Conservation (phyloP, 2,329 filamentous ascomycete species). For the Phialophora verrucosa region DNA sequence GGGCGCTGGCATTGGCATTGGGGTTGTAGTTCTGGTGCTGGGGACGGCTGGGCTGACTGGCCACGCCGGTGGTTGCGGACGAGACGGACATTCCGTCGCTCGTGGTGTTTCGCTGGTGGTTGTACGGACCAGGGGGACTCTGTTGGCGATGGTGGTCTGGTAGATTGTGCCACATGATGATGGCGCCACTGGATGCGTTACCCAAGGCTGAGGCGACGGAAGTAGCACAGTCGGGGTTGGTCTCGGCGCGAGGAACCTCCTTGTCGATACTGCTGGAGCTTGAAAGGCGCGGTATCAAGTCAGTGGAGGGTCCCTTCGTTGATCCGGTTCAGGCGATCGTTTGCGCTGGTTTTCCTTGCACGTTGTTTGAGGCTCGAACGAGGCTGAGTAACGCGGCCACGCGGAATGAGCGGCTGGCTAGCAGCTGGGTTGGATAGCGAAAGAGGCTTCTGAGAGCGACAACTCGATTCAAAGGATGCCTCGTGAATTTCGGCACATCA, state of each 20-base stretch:
- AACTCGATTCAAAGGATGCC: neutral
- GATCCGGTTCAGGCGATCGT: neutral
- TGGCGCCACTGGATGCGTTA: neutral
- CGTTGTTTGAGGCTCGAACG: too few relatives aligned
- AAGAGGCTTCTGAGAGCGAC: neutral
- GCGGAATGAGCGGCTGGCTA: too few relatives aligned
- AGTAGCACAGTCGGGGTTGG: neutral
- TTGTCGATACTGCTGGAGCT: neutral
- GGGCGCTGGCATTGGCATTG: neutral
- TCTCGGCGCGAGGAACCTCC: too few relatives aligned
- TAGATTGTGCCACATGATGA: constrained; percentile 17
- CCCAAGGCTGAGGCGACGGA: neutral
- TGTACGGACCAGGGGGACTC: constrained; percentile 8
- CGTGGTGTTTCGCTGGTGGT: constrained; percentile 11
- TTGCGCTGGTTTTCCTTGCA: neutral
- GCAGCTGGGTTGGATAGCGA: neutral
- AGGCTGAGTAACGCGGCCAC: neutral
- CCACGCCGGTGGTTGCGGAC: constrained; percentile 14
- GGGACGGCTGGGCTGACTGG: constrained; percentile 3
- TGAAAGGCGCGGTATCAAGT: neutral
- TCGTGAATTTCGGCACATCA: neutral
- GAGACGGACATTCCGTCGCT: constrained; percentile 19
- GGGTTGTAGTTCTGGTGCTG: constrained; percentile 6
- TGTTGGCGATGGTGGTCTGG: constrained; percentile 6
- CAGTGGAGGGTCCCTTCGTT: neutral